A percentile compares a stretch with the other conserved stretches of the same genome.
phyloP scores from a whole-genome alignment of 306 rosid species.

The Pachyrhizus erosus region DNA sequence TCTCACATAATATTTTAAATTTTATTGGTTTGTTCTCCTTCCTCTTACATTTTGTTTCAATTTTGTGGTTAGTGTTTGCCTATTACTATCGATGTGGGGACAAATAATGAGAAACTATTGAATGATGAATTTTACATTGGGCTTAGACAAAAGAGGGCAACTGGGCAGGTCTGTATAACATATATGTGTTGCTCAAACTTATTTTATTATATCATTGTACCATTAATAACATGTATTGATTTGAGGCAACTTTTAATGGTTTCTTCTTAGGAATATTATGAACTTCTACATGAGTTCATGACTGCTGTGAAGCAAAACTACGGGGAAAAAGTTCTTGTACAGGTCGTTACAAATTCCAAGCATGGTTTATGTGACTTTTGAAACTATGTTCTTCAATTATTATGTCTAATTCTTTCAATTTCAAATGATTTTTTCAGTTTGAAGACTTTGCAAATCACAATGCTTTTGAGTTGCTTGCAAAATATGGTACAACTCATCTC shows the following conservation, averaged over 20 bases:
- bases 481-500: constrained; percentile 79
- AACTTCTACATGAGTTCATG: constrained; percentile 92
- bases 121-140: constrained; percentile 94
- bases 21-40: background rate
- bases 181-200: constrained; percentile 35
- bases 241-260: constrained; percentile 38
- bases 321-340: constrained; percentile 90
- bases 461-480: constrained; percentile 91
- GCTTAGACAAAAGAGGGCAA: constrained; percentile 88
- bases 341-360: constrained; percentile 64
- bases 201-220: constrained; percentile 11
- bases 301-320: constrained; percentile 94
- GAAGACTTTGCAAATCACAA: constrained; percentile 99
- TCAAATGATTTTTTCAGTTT: constrained; percentile 63
- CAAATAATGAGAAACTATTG: constrained; percentile 88
- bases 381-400: constrained; percentile 28
- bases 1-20: background rate
- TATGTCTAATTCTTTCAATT: constrained; percentile 41
- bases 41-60: background rate
- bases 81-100: constrained; percentile 92
- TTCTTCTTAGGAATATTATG: constrained; percentile 78
- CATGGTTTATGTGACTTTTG: constrained; percentile 15
- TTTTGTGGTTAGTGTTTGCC: constrained; percentile 82
- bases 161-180: constrained; percentile 80
- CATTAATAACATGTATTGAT: constrained; percentile 24